Evolutionary conservation across 306 rosid species (phyloP).

Genomic region (Malus orientalis): DNA sequence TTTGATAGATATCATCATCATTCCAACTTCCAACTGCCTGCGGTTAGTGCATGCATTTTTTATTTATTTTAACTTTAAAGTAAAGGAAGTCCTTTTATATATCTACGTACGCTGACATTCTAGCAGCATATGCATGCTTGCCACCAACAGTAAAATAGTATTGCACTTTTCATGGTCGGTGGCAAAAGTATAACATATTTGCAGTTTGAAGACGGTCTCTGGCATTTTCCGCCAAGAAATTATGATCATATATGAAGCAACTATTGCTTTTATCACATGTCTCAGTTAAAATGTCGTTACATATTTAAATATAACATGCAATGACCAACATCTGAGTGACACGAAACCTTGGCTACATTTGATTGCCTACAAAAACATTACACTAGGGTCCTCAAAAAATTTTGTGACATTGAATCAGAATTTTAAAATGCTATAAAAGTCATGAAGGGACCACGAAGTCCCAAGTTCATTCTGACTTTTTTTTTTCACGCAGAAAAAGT

Average conservation of each 20-base stretch:
- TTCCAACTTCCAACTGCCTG: neutral
- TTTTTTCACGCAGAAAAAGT: too few species aligned
- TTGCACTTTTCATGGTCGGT: conserved; percentile 4
- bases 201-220: neutral
- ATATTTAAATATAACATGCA: too few species aligned
- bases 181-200: neutral
- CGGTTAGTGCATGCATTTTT: neutral
- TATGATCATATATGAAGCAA: neutral
- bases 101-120: neutral
- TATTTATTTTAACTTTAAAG: neutral
- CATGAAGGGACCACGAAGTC: too few species aligned
- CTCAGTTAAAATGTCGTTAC: neutral
- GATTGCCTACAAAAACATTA: neutral
- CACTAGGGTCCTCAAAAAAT: neutral
- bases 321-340: neutral
- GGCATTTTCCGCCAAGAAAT: neutral
- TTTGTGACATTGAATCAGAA: too few species aligned
- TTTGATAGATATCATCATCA: neutral
- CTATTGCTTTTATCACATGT: neutral
- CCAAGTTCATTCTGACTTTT: too few species aligned
- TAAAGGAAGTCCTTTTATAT: neutral
- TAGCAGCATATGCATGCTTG: neutral
- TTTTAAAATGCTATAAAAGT: neutral
- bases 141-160: neutral
- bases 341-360: neutral